Evolutionary conservation across 257 asterid genomes (phyloP).

Genomic region (Henckelia pumila): DNA sequence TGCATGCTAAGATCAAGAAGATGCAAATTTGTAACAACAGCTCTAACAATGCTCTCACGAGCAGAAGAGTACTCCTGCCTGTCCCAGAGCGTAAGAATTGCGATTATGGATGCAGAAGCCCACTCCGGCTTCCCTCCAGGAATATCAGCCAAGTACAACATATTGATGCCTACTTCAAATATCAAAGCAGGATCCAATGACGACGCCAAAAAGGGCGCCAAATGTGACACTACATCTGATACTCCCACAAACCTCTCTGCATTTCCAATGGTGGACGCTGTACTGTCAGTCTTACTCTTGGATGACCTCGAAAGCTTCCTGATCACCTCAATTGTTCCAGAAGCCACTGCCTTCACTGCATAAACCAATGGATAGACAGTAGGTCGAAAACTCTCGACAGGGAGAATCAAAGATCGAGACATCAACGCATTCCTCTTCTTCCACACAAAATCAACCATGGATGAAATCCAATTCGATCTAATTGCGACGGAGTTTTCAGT

Average conservation of each 20-base stretch:
- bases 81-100: constrained; percentile 92
- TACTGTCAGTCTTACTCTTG: constrained; percentile 30
- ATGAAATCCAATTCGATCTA: constrained; percentile 77
- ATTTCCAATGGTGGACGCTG: constrained; percentile 38
- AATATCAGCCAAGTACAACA: constrained; percentile 89
- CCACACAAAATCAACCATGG: constrained; percentile 80
- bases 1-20: constrained; percentile 93
- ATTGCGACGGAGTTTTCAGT: constrained; percentile 83
- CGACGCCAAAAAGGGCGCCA: constrained; percentile 81
- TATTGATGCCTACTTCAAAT: constrained; percentile 86
- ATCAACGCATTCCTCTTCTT: constrained; percentile 63
- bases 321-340: constrained; percentile 70
- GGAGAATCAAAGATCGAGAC: constrained; percentile 69
- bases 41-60: constrained; percentile 86
- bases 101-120: constrained; percentile 81
- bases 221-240: constrained; percentile 82
- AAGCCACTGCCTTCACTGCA: constrained; percentile 78
- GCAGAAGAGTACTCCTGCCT: constrained; percentile 93
- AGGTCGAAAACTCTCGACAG: constrained; percentile 77
- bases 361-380: constrained; percentile 71
- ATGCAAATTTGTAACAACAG: constrained; percentile 84
- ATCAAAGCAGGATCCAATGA: constrained; percentile 86
- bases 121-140: constrained; percentile 96
- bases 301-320: constrained; percentile 71
- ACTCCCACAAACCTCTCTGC: constrained; percentile 80